Percentiles rank a stretch among this genome's conserved stretches.
Evolutionary conservation across 768 basidiomycete species (phyloP).

Genomic region (Leucocoprinus sp.): DNA sequence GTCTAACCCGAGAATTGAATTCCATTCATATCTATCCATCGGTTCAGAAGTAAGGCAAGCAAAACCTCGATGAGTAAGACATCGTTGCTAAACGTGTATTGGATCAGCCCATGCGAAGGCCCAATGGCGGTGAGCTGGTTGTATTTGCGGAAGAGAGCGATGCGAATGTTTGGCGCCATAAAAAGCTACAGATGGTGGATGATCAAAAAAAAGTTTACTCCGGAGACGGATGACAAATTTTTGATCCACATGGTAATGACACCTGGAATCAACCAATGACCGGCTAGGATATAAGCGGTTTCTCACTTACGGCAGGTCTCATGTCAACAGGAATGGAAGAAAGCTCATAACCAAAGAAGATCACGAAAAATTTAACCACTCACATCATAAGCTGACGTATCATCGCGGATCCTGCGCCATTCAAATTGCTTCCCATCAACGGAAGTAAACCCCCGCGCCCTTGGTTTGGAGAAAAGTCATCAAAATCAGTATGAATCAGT

Average conservation of each 20-base stretch:
- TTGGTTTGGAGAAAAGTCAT: conserved; percentile 24
- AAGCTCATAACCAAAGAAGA: not conserved
- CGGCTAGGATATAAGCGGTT: no score
- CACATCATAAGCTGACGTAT: conserved; percentile 55
- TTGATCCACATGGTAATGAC: conserved; percentile 8
- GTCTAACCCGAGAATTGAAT: conserved; percentile 22
- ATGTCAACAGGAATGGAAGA: not conserved
- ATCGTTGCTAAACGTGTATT: conserved; percentile 57
- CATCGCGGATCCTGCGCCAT: conserved; percentile 49
- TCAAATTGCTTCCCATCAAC: conserved; percentile 53
- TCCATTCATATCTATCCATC: conserved; percentile 62
- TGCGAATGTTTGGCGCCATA: conserved; percentile 36
- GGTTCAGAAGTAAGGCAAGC: conserved; percentile 60
- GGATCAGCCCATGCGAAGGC: conserved; percentile 52
- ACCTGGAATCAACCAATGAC: conserved; percentile 2
- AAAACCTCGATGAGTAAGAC: conserved; percentile 54
- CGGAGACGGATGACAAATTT: not conserved
- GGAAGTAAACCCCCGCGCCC: conserved; percentile 53
- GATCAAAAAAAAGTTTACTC: not conserved
- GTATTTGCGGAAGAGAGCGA: conserved; percentile 53
- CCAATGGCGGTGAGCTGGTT: conserved; percentile 50
- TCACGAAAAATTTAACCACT: conserved; percentile 16
- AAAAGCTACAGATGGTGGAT: conserved; percentile 29
- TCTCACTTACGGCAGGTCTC: not conserved
- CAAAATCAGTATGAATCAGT: not conserved